Evolutionary conservation across 257 asterid genomes (phyloP).

Genomic region (Solanum bulbocastanum): DNA sequence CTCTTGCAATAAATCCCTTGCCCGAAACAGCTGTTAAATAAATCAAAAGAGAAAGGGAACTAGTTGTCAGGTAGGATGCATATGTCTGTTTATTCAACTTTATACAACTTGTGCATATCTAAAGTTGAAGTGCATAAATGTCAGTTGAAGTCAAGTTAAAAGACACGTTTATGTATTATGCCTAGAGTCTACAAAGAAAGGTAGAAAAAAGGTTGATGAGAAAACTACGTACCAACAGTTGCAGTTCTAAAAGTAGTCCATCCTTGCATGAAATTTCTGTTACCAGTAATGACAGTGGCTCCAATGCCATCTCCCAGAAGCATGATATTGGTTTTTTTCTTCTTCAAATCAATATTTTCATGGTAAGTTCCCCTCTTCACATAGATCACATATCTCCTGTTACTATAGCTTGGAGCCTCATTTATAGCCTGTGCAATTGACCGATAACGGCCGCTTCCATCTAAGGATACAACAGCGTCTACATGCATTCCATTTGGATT

Average conservation of each 20-base stretch:
- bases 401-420: constrained; percentile 63
- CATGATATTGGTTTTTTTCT: constrained; percentile 81
- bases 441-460: constrained; percentile 62
- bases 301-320: constrained; percentile 92
- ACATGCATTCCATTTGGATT: constrained; percentile 44
- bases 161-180: neutral
- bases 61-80: neutral
- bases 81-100: neutral
- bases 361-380: constrained; percentile 81
- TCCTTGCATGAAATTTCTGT: constrained; percentile 89
- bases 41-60: neutral
- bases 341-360: constrained; percentile 87
- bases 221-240: constrained; percentile 69
- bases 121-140: no score
- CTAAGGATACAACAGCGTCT: constrained; percentile 68
- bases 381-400: constrained; percentile 65
- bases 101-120: neutral
- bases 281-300: constrained; percentile 52
- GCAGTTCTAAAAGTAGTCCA: constrained; percentile 96
- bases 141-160: neutral
- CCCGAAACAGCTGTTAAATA: constrained; percentile 71
- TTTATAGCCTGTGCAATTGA: constrained; percentile 53
- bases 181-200: neutral
- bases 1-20: constrained; percentile 81
- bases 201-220: neutral